Evolutionary conservation across 2,329 filamentous ascomycete genomes (phyloP).

Genomic region (Orbilia brochopaga): DNA sequence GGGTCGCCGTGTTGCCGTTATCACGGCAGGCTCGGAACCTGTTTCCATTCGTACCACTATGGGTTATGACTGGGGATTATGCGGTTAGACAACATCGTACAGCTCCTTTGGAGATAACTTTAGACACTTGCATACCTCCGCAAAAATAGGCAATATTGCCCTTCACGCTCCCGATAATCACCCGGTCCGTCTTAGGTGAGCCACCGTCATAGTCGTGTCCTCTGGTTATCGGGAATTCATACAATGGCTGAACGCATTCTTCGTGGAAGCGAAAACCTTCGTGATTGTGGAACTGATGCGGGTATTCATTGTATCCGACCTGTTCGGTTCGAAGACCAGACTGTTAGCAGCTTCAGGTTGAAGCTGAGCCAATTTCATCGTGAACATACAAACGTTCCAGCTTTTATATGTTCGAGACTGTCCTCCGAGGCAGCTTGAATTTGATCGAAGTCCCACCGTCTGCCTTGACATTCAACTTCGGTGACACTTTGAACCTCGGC

Average conservation of each 20-base stretch:
- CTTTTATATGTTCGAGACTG: constrained; percentile 51
- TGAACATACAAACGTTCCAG: constrained; percentile 47
- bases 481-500: constrained; percentile 49
- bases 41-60: constrained; percentile 27
- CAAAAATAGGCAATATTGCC: constrained; percentile 49
- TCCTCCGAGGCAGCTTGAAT: constrained; percentile 51
- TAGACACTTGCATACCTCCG: constrained; percentile 49
- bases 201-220: constrained; percentile 58
- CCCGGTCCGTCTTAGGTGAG: constrained; percentile 50
- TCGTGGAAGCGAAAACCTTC: constrained; percentile 61
- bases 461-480: constrained; percentile 42
- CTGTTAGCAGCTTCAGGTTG: background rate
- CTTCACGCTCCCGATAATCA: constrained; percentile 51
- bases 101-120: constrained; percentile 50
- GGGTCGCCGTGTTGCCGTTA: constrained; percentile 21
- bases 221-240: constrained; percentile 61
- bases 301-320: constrained; percentile 58
- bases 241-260: constrained; percentile 57
- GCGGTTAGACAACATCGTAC: background rate
- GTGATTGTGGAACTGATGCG: constrained; percentile 61
- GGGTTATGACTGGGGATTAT: constrained; percentile 19
- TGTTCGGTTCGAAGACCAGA: constrained; percentile 1
- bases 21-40: constrained; percentile 43
- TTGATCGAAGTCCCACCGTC: constrained; percentile 33
- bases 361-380: background rate